Conservation (phyloP, 2,329 filamentous ascomycete genomes). For the Aspergillus latus region DNA sequence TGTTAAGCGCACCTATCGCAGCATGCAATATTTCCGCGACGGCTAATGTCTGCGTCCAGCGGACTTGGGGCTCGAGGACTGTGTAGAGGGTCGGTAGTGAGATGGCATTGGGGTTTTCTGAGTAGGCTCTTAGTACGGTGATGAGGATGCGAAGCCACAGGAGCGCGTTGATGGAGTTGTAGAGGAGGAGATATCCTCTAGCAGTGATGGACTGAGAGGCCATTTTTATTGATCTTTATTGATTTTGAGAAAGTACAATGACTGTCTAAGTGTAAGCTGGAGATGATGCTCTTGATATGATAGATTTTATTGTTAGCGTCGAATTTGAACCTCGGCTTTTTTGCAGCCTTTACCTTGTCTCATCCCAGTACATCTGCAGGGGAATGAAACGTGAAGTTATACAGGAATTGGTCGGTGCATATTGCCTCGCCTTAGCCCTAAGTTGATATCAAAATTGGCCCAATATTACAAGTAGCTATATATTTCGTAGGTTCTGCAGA, state of each 20-base stretch:
- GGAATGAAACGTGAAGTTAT: background rate
- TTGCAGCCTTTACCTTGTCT: background rate
- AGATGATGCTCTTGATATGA: too few relatives aligned
- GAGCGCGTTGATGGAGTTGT: conserved; percentile 25
- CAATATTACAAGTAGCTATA: too few relatives aligned
- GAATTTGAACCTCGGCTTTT: background rate
- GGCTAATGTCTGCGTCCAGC: conserved; percentile 30
- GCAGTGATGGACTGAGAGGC: conserved; percentile 5
- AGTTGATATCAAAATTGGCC: background rate
- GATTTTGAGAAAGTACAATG: too few relatives aligned
- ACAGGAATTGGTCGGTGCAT: background rate
- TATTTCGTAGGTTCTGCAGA: background rate
- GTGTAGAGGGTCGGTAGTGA: conserved; percentile 17
- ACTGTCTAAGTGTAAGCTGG: too few relatives aligned
- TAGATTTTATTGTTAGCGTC: background rate
- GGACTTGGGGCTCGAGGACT: conserved; percentile 26
- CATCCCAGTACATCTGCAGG: background rate
- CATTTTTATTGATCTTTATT: background rate
- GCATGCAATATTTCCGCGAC: conserved; percentile 29
- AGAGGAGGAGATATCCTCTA: conserved; percentile 26
- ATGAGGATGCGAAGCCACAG: conserved; percentile 30
- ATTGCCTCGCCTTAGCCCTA: background rate
- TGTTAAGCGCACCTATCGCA: conserved; percentile 19
- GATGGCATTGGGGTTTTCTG: background rate
- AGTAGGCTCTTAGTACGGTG: conserved; percentile 13